Evolutionary conservation across 176 grass and related monocot species (phyloP).

Genomic region (Hordeum marinum): DNA sequence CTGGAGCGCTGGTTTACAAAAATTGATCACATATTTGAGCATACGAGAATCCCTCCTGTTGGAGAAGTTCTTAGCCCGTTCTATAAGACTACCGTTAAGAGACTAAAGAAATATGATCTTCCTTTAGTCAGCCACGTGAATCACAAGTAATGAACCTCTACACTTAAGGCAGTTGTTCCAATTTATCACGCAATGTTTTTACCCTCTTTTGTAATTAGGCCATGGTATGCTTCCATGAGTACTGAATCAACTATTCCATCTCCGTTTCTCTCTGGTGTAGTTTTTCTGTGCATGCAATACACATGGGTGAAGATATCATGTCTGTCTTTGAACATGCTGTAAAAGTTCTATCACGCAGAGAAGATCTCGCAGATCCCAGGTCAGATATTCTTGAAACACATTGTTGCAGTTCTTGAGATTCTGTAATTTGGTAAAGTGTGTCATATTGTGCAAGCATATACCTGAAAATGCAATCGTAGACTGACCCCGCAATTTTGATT

Average conservation of each 20-base stretch:
- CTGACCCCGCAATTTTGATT: not conserved
- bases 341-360: constrained; percentile 74
- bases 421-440: not conserved
- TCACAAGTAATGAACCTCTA: constrained; percentile 59
- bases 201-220: constrained; percentile 16
- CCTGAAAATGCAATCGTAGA: not conserved
- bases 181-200: not conserved
- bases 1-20: constrained; percentile 88
- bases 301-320: constrained; percentile 79
- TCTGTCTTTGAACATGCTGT: constrained; percentile 89
- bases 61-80: constrained; percentile 86
- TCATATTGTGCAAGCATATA: not conserved
- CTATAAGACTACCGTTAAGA: constrained; percentile 79
- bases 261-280: constrained; percentile 44
- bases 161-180: not conserved
- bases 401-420: not conserved
- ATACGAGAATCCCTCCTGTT: constrained; percentile 87
- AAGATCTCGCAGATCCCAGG: constrained; percentile 53
- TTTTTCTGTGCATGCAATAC: constrained; percentile 85
- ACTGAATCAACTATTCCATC: not conserved
- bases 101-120: constrained; percentile 77
- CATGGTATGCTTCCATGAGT: not conserved
- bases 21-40: constrained; percentile 95
- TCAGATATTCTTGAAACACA: constrained; percentile 23
- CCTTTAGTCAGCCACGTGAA: constrained; percentile 88